Base-by-base conservation (phyloP, 352 stramenopile species). In the Blastocystis sp. region DNA sequence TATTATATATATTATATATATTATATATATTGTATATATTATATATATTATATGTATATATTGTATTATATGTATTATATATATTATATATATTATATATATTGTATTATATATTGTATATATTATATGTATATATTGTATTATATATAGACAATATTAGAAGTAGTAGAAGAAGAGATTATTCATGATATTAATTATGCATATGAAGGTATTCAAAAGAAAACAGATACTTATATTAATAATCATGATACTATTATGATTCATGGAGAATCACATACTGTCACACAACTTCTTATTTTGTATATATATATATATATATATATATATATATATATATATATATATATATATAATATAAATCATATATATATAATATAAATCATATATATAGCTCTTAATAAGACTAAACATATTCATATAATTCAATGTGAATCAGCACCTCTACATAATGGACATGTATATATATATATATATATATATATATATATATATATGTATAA, bases 301-400 rank as follows among this genome's bases (percentile, higher is more conserved):
- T 39, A 39, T 1, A 62, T 34, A 10, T 16, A 23, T 39, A 52
- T 23, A 27, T 27, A 25, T 13, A 23, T 18, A n/a, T 40, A 16
- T 35, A 10, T 13, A 43, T 18, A 5, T 18, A 44, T 31, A 41
- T 62, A n/a, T 35, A 49, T n/a, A 42, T 62, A 62, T 34, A 10
- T 16, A 23, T 39, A 52, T 23, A 27, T 27, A 25, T 13, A 23
- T 18, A n/a, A 52, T n/a, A 44, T 11, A 11, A 43, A 21, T 4
- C 21, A 44, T 31, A 41, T 62, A n/a, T 35, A 49, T n/a, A 42
- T 62, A 42, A 62, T 62, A n/a, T 46, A 27, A n/a, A n/a, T n/a
- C n/a, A 62, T n/a, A n/a, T n/a, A n/a, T n/a, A n/a, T n/a, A n/a
- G n/a, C n/a, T n/a, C n/a, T n/a, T n/a, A n/a, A n/a, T n/a, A n/a